Percentiles rank a stretch among this genome's conserved stretches.
phyloP scores from a whole-genome alignment of 495 filamentous ascomycete genomes.

The Talaromyces wortmannii region DNA sequence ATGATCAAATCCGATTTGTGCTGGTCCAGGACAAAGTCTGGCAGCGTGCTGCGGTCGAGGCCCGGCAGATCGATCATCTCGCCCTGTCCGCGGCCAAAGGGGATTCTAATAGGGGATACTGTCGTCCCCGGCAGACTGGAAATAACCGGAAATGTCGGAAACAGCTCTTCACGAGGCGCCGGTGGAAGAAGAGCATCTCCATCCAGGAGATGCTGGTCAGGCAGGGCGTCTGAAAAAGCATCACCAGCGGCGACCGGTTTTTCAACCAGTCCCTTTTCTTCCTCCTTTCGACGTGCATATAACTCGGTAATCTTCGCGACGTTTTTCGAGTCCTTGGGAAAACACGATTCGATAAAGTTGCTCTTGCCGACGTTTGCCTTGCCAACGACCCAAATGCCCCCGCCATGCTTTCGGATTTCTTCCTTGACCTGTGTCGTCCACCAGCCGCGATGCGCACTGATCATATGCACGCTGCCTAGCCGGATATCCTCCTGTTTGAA shows the following conservation, averaged over 20 bases:
- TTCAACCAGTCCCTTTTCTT: constrained; percentile 10
- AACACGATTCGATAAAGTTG: constrained; percentile 75
- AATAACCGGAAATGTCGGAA: constrained; percentile 73
- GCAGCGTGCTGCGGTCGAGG: constrained; percentile 64
- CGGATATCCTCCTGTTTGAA: constrained; percentile 53
- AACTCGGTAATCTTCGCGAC: constrained; percentile 30
- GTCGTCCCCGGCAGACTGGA: constrained; percentile 89
- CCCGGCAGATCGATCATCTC: constrained; percentile 96
- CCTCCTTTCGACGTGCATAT: constrained; percentile 18
- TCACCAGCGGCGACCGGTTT: neutral
- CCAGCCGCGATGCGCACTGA: constrained; percentile 78
- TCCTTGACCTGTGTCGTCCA: constrained; percentile 85
- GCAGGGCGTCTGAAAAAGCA: neutral
- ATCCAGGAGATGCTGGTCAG: constrained; percentile 6
- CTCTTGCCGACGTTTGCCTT: constrained; percentile 97
- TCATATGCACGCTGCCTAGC: constrained; percentile 75
- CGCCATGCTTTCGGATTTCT: constrained; percentile 69
- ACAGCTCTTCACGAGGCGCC: constrained; percentile 60
- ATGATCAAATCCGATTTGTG: constrained; percentile 66
- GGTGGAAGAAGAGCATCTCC: constrained; percentile 60
- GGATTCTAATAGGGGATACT: constrained; percentile 83
- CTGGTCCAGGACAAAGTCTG: constrained; percentile 56
- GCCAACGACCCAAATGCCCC: constrained; percentile 96
- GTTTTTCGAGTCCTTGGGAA: constrained; percentile 68
- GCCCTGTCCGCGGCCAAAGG: constrained; percentile 76